These are phyloP conservation scores for Camellia sinensis DNA, from an alignment of 148 eudicot species.

Conservation along the genomic window DNA sequence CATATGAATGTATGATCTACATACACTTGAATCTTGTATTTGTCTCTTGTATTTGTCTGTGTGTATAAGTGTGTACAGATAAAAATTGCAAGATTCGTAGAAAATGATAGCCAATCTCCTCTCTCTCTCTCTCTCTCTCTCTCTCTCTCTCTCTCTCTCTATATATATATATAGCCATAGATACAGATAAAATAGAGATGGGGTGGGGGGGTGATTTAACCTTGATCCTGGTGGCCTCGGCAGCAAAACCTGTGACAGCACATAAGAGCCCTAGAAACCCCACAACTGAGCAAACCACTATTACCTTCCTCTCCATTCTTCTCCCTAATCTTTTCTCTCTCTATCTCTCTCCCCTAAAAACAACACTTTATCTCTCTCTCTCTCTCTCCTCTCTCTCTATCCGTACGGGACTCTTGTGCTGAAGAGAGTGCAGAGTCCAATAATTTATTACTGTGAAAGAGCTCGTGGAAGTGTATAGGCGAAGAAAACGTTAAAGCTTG, in stretches of 20 bases:
- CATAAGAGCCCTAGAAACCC: constrained; percentile 64
- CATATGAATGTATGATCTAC: not conserved
- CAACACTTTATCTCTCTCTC: too few species aligned
- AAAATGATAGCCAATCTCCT: not conserved
- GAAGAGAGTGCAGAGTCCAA: too few species aligned
- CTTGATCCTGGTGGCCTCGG: constrained; percentile 64
- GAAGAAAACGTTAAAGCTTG: too few species aligned
- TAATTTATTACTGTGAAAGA: too few species aligned
- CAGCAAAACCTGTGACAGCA: constrained; percentile 62
- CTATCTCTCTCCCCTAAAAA: too few species aligned
- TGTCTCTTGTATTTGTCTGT: not conserved
- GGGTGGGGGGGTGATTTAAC: constrained; percentile 31
- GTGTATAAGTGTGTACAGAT: not conserved
- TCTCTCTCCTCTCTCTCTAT: too few species aligned
- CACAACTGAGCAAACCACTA: constrained; percentile 46
- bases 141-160: not conserved
- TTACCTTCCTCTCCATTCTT: constrained; percentile 42
- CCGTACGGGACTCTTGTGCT: too few species aligned
- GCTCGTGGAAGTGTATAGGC: too few species aligned
- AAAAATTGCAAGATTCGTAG: not conserved
- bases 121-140: too few species aligned
- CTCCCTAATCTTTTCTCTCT: not conserved
- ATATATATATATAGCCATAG: not conserved
- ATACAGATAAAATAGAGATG: too few species aligned
- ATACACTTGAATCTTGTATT: not conserved